A percentile compares a stretch with the other conserved stretches of the same genome.
phyloP scores from a whole-genome alignment of 805 yeast genomes.

The Metschnikowia sp. region DNA sequence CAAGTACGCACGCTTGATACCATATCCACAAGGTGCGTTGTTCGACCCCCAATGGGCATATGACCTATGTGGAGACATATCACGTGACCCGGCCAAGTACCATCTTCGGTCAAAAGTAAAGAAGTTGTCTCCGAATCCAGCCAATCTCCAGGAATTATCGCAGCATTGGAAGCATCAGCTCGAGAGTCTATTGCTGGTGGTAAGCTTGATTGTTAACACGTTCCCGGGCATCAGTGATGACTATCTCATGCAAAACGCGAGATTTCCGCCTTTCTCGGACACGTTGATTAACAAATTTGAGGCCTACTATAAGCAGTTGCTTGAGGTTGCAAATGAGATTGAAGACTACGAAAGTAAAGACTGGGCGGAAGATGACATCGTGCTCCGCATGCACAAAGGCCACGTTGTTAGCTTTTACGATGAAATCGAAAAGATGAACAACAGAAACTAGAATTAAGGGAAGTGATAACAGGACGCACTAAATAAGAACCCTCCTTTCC shows the following conservation, averaged over 20 bases:
- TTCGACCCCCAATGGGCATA: constrained; percentile 34
- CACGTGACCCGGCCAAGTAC: constrained; percentile 44
- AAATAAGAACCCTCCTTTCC: no score
- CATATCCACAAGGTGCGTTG: constrained; percentile 25
- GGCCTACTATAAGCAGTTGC: constrained; percentile 21
- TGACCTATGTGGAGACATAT: constrained; percentile 43
- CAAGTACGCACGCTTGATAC: constrained; percentile 37
- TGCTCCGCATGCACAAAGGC: constrained; percentile 25
- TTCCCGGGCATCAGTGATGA: constrained; percentile 33
- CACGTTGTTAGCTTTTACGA: constrained; percentile 2
- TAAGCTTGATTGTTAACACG: constrained; percentile 28
- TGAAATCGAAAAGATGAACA: constrained; percentile 1
- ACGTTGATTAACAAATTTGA: constrained; percentile 21
- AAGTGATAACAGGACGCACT: no score
- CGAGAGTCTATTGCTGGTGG: constrained; percentile 23
- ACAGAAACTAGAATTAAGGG: no score
- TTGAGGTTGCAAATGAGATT: constrained; percentile 23
- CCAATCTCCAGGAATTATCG: constrained; percentile 33
- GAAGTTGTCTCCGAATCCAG: constrained; percentile 29
- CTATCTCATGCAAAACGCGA: constrained; percentile 34
- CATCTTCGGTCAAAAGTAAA: constrained; percentile 44
- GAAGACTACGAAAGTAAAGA: constrained; percentile 32
- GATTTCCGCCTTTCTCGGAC: constrained; percentile 32
- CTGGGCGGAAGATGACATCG: constrained; percentile 39
- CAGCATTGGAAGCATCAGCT: constrained; percentile 18